phyloP scores from a whole-genome alignment of 1,139 yeast species.

The Meyerozyma athensensis region DNA sequence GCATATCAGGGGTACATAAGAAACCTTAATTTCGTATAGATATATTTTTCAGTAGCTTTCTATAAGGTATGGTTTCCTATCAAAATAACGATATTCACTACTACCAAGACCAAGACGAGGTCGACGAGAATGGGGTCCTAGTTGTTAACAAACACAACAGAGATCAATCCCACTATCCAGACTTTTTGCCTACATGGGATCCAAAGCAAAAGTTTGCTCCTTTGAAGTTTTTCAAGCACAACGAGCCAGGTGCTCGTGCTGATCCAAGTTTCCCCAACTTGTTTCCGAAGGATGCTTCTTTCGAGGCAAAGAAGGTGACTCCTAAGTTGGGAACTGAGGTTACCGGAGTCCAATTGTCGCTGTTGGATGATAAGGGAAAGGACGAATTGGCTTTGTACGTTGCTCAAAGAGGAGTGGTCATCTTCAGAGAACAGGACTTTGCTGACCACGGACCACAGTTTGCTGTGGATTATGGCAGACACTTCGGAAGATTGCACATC shows the following conservation, averaged over 20 bases:
- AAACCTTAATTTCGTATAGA: background rate
- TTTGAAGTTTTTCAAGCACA: conserved; percentile 42
- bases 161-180: conserved; percentile 25
- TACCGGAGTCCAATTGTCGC: conserved; percentile 53
- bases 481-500: conserved; percentile 65
- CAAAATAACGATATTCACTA: conserved; percentile 38
- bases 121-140: conserved; percentile 35
- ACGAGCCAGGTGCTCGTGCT: conserved; percentile 54
- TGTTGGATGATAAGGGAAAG: conserved; percentile 47
- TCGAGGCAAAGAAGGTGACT: conserved; percentile 37
- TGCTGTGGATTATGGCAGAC: conserved; percentile 50
- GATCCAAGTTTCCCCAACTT: conserved; percentile 51
- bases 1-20: background rate
- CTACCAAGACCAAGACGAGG: conserved; percentile 35
- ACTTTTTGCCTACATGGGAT: conserved; percentile 50
- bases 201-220: conserved; percentile 39
- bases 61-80: background rate
- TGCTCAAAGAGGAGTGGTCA: conserved; percentile 64
- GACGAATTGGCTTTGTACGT: conserved; percentile 63
- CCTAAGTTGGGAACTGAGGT: conserved; percentile 69
- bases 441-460: conserved; percentile 52
- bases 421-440: conserved; percentile 64
- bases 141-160: conserved; percentile 23
- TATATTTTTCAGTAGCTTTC: background rate
- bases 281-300: conserved; percentile 32